phyloP scores from a whole-genome alignment of 1,284 basidiomycete species.

The Cystobasidium slooffiae region DNA sequence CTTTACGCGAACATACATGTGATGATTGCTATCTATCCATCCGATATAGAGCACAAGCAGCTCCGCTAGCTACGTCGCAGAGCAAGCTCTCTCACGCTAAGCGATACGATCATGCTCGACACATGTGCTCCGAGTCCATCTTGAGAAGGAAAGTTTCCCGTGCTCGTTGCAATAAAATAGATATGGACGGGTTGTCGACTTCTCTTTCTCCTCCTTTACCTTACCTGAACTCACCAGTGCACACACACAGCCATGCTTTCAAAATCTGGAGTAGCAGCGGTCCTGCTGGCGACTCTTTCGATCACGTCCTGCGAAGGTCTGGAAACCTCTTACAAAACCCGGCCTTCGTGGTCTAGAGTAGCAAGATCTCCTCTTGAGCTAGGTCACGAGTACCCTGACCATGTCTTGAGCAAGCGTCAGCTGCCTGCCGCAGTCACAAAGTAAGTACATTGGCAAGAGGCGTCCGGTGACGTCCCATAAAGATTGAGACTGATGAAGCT shows the following conservation, averaged over 20 bases:
- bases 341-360: constrained; percentile 22
- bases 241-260: not conserved
- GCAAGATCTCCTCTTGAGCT: constrained; percentile 18
- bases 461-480: not conserved
- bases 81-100: too few relatives aligned
- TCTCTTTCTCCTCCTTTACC: not conserved
- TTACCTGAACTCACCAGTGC: not conserved
- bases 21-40: too few relatives aligned
- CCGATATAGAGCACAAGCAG: too few relatives aligned
- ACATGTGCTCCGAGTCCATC: too few relatives aligned
- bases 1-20: too few relatives aligned
- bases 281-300: not conserved
- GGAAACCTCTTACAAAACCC: constrained; percentile 14
- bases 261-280: not conserved
- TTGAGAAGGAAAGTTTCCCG: constrained; percentile 10
- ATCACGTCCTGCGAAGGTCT: not conserved
- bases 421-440: constrained; percentile 27
- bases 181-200: not conserved
- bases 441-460: not conserved
- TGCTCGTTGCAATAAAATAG: not conserved
- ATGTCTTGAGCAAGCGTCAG: constrained; percentile 38
- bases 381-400: constrained; percentile 39
- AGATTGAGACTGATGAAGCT: not conserved
- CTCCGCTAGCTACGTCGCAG: too few relatives aligned
- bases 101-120: too few relatives aligned